phyloP scores from a whole-genome alignment of 306 rosid species.

The Astragalus glycyphyllos region DNA sequence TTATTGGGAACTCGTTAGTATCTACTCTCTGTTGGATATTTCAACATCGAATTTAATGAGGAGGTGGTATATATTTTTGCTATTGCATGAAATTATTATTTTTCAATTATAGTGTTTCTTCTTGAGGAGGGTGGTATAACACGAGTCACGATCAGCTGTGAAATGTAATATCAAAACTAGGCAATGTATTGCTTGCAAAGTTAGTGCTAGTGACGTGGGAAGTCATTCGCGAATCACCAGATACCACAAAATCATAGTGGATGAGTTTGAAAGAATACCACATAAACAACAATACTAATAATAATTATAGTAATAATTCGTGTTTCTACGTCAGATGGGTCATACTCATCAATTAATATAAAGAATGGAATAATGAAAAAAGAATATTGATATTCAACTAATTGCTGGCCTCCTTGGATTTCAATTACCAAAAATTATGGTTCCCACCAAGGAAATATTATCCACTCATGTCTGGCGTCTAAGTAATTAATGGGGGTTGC shows the following conservation, averaged over 20 bases:
- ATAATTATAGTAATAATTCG: not conserved
- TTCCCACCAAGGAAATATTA: constrained; percentile 30
- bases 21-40: not conserved
- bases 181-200: constrained; percentile 26
- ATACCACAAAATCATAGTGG: constrained; percentile 40
- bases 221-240: constrained; percentile 34
- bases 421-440: constrained; percentile 30
- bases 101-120: constrained; percentile 27
- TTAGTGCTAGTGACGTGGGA: constrained; percentile 64
- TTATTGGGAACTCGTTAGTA: constrained; percentile 29
- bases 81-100: constrained; percentile 21
- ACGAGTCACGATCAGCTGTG: constrained; percentile 31
- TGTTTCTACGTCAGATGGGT: constrained; percentile 39
- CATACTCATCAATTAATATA: constrained; percentile 20
- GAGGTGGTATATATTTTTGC: not conserved
- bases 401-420: constrained; percentile 38
- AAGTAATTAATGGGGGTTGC: constrained; percentile 3
- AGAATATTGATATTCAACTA: not conserved
- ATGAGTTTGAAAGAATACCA: not conserved
- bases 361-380: not conserved
- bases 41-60: constrained; percentile 21
- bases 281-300: not conserved
- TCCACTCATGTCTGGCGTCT: constrained; percentile 13
- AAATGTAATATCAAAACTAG: constrained; percentile 11
- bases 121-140: constrained; percentile 29